Conservation (phyloP, 2,329 filamentous ascomycete species). For the Corinectria fuckeliana region DNA sequence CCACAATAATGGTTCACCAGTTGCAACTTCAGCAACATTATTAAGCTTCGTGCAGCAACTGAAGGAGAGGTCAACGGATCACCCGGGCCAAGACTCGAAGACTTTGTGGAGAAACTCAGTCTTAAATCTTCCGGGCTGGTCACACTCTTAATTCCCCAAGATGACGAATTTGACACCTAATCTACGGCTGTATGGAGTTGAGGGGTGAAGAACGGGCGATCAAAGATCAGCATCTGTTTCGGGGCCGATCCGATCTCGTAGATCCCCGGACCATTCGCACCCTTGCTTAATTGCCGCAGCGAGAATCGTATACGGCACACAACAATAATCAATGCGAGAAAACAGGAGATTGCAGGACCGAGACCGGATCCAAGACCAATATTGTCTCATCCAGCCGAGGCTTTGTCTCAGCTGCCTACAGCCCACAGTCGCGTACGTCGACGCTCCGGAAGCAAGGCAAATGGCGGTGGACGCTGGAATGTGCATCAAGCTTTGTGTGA, state of each 20-base stretch:
- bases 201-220: neutral
- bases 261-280: neutral
- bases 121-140: neutral
- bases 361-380: neutral
- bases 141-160: neutral
- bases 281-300: too few relatives aligned
- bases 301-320: too few relatives aligned
- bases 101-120: neutral
- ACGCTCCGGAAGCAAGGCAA: neutral
- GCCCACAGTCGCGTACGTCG: neutral
- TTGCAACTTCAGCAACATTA: neutral
- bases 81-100: neutral
- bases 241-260: neutral
- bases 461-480: slow-evolving; percentile 1
- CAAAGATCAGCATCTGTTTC: neutral
- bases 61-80: neutral
- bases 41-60: neutral
- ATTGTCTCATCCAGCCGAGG: neutral
- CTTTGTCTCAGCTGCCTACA: neutral
- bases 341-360: neutral
- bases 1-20: too few relatives aligned
- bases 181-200: neutral
- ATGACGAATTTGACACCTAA: neutral
- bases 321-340: too few relatives aligned
- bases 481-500: neutral